Evolutionary conservation across 805 yeast genomes (phyloP).

Genomic region (Ogataea pilisensis): DNA sequence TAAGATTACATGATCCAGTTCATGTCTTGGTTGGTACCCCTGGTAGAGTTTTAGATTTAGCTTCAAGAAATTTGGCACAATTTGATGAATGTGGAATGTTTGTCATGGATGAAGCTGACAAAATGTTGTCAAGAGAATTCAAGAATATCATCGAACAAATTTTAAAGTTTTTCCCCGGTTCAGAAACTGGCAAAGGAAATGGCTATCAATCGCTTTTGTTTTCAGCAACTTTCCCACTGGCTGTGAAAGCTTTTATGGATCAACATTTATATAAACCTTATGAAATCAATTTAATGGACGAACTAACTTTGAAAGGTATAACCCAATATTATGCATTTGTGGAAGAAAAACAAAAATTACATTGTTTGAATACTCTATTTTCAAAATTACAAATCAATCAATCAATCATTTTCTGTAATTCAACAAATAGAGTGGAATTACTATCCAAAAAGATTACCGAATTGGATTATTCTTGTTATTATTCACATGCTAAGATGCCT

Average conservation of each 20-base stretch:
- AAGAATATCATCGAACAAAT: constrained; percentile 83
- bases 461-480: constrained; percentile 92
- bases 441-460: constrained; percentile 95
- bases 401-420: constrained; percentile 94
- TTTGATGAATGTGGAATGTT: constrained; percentile 81
- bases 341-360: constrained; percentile 92
- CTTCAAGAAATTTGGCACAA: constrained; percentile 83
- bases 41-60: constrained; percentile 93
- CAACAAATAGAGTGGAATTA: constrained; percentile 93
- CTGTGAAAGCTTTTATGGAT: constrained; percentile 90
- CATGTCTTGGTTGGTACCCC: constrained; percentile 97
- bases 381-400: constrained; percentile 94
- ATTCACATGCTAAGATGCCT: constrained; percentile 96
- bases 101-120: constrained; percentile 98
- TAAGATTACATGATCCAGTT: constrained; percentile 88
- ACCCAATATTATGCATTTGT: constrained; percentile 98
- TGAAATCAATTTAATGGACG: constrained; percentile 97
- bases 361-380: constrained; percentile 91
- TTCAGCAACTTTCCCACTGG: constrained; percentile 94
- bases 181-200: constrained; percentile 31
- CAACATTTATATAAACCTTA: constrained; percentile 86
- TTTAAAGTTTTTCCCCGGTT: constrained; percentile 67
- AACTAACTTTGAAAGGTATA: constrained; percentile 91
- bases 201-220: constrained; percentile 82
- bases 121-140: constrained; percentile 89